Conservation (phyloP, 768 basidiomycete genomes). For the Panus rudis region DNA sequence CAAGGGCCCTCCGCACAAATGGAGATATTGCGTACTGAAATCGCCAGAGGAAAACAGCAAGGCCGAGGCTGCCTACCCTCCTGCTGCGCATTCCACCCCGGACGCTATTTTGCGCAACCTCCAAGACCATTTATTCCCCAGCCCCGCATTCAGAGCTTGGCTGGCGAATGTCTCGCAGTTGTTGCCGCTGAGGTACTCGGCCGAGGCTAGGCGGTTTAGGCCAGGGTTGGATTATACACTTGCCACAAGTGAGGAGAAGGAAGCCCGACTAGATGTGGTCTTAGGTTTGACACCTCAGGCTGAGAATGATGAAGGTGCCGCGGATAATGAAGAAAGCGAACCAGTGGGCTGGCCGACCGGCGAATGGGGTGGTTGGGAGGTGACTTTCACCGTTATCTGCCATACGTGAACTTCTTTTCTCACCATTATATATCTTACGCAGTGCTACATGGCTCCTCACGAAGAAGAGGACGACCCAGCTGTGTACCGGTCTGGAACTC, state of each 20-base stretch:
- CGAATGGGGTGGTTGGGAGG: conserved; percentile 94
- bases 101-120: conserved; percentile 57
- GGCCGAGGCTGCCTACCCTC: conserved; percentile 42
- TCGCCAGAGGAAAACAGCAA: conserved; percentile 23
- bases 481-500: conserved; percentile 62
- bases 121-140: conserved; percentile 74
- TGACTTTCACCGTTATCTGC: conserved; percentile 24
- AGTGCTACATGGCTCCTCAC: conserved; percentile 95
- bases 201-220: conserved; percentile 84
- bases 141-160: conserved; percentile 88
- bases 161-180: conserved; percentile 63
- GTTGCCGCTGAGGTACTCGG: conserved; percentile 61
- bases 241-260: conserved; percentile 78
- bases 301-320: conserved; percentile 23
- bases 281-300: conserved; percentile 77
- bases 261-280: conserved; percentile 79
- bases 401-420: neutral
- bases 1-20: conserved; percentile 89
- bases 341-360: conserved; percentile 57
- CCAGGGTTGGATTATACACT: conserved; percentile 94
- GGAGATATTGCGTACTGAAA: conserved; percentile 77
- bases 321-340: conserved; percentile 18
- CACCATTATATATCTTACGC: neutral
- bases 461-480: conserved; percentile 95
- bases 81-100: conserved; percentile 44